Evolutionary conservation across 148 eudicot genomes (phyloP), one percentile per base, ranked within the genome.

Genomic region (Fagopyrum homotropicum): DNA sequence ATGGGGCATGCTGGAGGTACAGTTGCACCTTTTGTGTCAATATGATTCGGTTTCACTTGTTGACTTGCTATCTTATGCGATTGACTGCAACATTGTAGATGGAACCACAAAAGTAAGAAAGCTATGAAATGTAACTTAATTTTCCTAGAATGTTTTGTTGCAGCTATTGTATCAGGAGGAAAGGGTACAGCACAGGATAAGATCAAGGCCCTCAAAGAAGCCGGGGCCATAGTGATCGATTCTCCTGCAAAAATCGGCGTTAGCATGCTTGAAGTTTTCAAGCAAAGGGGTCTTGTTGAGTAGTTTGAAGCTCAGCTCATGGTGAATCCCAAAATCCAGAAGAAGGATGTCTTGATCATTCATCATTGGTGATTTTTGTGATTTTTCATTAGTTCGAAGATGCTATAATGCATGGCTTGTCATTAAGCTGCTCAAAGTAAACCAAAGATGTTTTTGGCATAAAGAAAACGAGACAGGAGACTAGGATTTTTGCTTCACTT

Each of bases 1-100:
- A 94, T 94, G 98, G 98, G 98, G 73, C 98, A 94, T 63, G 98
- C 98, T 79, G 98, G 98, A 94, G 98, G 98, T 94, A 90, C 26
- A 68, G 45, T 69, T 44, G 54, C 74, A 0, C 45, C 16, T 15
- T 77, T 48, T 30, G 16, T 12, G 66, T 26, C 35, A 3, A 59
- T 59, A 59, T 4, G 40, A 7, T 56, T 63, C 70, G 9, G 15
- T 15, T 66, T n/a, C 45, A 35, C 19, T 16, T 35, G 40, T 35
- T 4, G 29, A 55, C 6, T 16, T 55, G 19, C 52, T 49, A 1
- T 49, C 52, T 49, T 49, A 2, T 49, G 52, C 3, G 52, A 49
- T 49, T 49, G 9, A 49, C 52, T 49, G 52, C 12, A 49, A 35
- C 40, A 35, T 35, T 35, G 40, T 35, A 35, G 40, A 35, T 35